Conservation (phyloP, 768 basidiomycete genomes). For the Epithele typhae region DNA sequence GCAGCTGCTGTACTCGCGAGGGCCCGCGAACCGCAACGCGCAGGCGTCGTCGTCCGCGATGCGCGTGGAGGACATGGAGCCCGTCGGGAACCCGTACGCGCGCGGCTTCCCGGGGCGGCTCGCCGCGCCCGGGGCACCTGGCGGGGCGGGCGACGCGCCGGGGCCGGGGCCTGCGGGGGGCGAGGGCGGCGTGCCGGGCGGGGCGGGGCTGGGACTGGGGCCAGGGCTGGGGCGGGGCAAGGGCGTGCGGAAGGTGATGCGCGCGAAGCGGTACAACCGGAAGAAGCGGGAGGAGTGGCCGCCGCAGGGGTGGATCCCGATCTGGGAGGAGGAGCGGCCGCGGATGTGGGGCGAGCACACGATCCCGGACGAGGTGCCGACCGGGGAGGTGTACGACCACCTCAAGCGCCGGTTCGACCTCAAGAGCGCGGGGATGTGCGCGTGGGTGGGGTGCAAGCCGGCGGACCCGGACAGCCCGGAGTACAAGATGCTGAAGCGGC, state of each 20-base stretch:
- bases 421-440: neutral
- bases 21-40: neutral
- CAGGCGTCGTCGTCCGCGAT: neutral
- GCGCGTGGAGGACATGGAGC: neutral
- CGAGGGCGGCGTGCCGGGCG: neutral
- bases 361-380: neutral
- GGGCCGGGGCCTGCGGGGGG: neutral
- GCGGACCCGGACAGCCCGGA: neutral
- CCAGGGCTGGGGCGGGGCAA: neutral
- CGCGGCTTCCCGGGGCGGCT: too few relatives aligned
- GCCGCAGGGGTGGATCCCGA: conserved; percentile 2
- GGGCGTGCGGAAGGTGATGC: neutral
- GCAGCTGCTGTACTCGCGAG: too few relatives aligned
- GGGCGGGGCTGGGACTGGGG: neutral
- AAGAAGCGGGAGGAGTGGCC: conserved; percentile 7
- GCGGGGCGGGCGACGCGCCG: too few relatives aligned
- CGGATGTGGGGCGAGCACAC: neutral
- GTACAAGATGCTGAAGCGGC: conserved; percentile 6
- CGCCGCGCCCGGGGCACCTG: too few relatives aligned
- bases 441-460: conserved; percentile 4
- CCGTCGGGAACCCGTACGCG: too few relatives aligned
- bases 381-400: conserved; percentile 1
- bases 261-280: conserved; percentile 5
- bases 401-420: conserved; percentile 1
- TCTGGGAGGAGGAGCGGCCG: conserved; percentile 7